Evolutionary conservation across 164 flowering plant genomes (phyloP).

Genomic region (Stephania japonica): DNA sequence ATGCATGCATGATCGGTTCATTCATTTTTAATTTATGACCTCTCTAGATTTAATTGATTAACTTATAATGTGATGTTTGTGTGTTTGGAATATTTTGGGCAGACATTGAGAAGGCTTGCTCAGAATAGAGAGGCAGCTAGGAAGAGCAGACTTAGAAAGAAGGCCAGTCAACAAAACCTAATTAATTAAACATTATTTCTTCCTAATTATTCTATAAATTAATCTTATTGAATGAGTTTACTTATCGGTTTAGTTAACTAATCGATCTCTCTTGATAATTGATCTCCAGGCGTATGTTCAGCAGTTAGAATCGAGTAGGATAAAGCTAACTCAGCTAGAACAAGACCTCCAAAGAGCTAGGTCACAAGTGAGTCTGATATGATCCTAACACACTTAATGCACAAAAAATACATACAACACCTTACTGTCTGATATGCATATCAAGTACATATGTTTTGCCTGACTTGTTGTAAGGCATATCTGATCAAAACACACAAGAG

Average conservation of each 20-base stretch:
- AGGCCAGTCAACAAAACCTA: conserved; percentile 33
- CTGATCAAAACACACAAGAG: too few relatives aligned
- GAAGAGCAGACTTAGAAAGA: conserved; percentile 97
- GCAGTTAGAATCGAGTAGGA: conserved; percentile 91
- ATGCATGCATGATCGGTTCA: background rate
- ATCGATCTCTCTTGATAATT: background rate
- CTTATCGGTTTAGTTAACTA: background rate
- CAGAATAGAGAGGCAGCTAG: conserved; percentile 99
- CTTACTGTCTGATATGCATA: too few relatives aligned
- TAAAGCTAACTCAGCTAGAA: conserved; percentile 84
- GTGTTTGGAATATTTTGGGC: conserved; percentile 13
- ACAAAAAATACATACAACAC: too few relatives aligned
- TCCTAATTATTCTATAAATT: too few relatives aligned
- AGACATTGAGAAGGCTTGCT: conserved; percentile 97
- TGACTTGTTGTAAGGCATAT: too few relatives aligned
- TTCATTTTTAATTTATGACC: background rate
- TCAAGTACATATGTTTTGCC: too few relatives aligned
- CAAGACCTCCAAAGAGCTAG: conserved; percentile 94
- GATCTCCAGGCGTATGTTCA: conserved; percentile 89
- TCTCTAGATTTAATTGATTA: background rate
- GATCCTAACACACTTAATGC: too few relatives aligned
- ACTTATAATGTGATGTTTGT: background rate
- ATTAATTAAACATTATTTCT: background rate
- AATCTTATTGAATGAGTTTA: background rate
- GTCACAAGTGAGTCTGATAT: conserved; percentile 66